phyloP scores from a whole-genome alignment of 331 rosid genomes.

The Dryas integrifolia region DNA sequence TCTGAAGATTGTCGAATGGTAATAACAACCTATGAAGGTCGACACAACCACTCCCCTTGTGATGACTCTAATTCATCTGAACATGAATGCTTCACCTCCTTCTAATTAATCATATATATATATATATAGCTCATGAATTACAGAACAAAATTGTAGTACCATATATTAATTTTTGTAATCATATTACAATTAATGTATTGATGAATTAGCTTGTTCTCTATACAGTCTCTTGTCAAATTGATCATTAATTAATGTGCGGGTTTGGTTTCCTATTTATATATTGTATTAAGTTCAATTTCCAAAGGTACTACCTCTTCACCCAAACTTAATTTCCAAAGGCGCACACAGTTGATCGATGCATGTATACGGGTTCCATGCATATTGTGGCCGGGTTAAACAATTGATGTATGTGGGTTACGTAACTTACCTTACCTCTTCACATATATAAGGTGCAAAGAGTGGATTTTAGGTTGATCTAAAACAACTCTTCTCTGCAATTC shows the following conservation, averaged over 20 bases:
- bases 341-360: too few relatives aligned
- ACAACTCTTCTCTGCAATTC: too few relatives aligned
- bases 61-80: constrained; percentile 89
- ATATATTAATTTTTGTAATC: neutral
- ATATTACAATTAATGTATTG: neutral
- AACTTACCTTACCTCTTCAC: too few relatives aligned
- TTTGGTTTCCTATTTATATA: too few relatives aligned
- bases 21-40: constrained; percentile 93
- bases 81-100: constrained; percentile 84
- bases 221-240: neutral
- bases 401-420: too few relatives aligned
- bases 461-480: too few relatives aligned
- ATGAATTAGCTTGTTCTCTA: neutral
- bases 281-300: too few relatives aligned
- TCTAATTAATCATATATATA: constrained; percentile 31
- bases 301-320: too few relatives aligned
- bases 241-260: neutral
- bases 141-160: neutral
- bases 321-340: too few relatives aligned
- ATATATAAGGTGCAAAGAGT: too few relatives aligned
- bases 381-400: too few relatives aligned
- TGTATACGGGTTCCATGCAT: too few relatives aligned
- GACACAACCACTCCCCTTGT: constrained; percentile 95
- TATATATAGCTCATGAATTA: constrained; percentile 2
- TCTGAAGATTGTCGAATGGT: constrained; percentile 99